phyloP scores from a whole-genome alignment of 2,329 filamentous ascomycete genomes.

The Paracoccidioides brasiliensis region DNA sequence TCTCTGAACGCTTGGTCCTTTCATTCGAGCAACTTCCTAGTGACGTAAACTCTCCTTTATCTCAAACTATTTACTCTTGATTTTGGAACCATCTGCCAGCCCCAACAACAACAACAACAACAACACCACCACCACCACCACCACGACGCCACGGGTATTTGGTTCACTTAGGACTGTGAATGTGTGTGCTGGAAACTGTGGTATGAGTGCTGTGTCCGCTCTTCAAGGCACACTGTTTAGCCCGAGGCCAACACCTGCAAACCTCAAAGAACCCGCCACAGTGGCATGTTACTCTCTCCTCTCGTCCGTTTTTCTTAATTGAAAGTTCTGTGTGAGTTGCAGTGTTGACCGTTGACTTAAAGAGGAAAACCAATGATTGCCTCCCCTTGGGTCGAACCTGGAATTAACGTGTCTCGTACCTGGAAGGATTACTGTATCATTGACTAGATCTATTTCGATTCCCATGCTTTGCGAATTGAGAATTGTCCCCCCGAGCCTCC shows the following conservation, averaged over 20 bases:
- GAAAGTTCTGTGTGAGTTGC: too few species aligned
- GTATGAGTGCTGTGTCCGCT: background rate
- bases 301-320: too few species aligned
- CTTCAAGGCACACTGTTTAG: background rate
- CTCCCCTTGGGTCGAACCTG: too few species aligned
- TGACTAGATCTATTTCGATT: slow-evolving; percentile 4
- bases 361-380: too few species aligned
- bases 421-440: background rate
- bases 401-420: background rate
- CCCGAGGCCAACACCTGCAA: background rate
- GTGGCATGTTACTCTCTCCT: background rate
- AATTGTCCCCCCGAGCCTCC: background rate
- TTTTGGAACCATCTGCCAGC: background rate
- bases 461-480: background rate
- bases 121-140: background rate
- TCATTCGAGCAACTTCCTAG: background rate
- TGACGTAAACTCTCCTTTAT: slow-evolving; percentile 1
- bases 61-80: too few species aligned
- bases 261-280: background rate
- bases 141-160: background rate
- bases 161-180: background rate
- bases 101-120: background rate
- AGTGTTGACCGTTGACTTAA: too few species aligned
- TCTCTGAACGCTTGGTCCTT: background rate
- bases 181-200: background rate